Evolutionary conservation across 768 basidiomycete species (phyloP).

Genomic region (Rhizopogon vesiculosus): DNA sequence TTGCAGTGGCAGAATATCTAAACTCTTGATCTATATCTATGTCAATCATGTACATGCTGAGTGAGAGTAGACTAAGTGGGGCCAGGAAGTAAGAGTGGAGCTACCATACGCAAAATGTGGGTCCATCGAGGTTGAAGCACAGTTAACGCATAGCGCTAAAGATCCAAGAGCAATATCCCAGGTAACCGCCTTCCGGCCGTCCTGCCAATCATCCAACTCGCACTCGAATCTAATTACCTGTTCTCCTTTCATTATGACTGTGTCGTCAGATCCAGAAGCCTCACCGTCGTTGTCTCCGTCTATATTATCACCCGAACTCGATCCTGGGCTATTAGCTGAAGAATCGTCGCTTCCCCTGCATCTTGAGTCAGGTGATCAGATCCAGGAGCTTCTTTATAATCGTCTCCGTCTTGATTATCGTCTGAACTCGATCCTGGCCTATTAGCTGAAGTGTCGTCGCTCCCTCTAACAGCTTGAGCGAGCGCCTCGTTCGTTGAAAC

Average conservation of each 20-base stretch:
- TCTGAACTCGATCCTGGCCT: background rate
- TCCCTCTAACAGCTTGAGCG: background rate
- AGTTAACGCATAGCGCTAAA: constrained; percentile 55
- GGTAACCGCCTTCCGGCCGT: constrained; percentile 26
- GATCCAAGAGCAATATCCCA: constrained; percentile 61
- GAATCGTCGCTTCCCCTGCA: background rate
- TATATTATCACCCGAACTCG: constrained; percentile 3
- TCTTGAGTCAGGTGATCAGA: background rate
- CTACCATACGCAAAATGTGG: constrained; percentile 28
- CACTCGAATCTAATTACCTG: background rate
- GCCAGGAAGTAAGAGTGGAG: constrained; percentile 59
- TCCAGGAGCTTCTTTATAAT: background rate
- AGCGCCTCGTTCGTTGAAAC: background rate
- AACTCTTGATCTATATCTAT: too few relatives aligned
- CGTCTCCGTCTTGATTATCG: constrained; percentile 5
- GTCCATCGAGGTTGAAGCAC: background rate
- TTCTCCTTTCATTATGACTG: background rate
- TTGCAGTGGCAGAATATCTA: too few relatives aligned
- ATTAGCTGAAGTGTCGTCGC: background rate
- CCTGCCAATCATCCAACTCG: background rate
- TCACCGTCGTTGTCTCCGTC: constrained; percentile 1
- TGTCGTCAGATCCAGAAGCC: background rate
- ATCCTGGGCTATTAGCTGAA: background rate
- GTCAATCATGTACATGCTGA: too few relatives aligned
- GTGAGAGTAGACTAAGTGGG: too few relatives aligned